These are phyloP conservation scores for Rhododendron ferrugineum DNA, from an alignment of 148 eudicot genomes.

Conservation along the genomic window DNA sequence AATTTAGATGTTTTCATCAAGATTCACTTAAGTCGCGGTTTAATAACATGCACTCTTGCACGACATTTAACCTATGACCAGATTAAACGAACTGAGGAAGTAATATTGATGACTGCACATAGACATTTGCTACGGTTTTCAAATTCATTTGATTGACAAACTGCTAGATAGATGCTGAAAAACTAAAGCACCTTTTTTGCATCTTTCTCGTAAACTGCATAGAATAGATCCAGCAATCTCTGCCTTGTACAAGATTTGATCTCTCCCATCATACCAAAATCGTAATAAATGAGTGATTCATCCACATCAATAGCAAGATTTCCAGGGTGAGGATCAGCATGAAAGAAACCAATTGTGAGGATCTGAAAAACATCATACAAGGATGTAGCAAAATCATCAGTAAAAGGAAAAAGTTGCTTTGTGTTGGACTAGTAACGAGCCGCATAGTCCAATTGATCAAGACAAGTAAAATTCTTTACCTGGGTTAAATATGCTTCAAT, in stretches of 20 bases:
- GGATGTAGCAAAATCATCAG: conserved; percentile 2
- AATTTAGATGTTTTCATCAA: background rate
- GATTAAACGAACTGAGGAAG: background rate
- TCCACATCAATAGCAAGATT: conserved; percentile 94
- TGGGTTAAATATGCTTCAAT: conserved; percentile 94
- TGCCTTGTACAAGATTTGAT: conserved; percentile 81
- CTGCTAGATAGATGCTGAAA: background rate
- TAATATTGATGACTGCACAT: background rate
- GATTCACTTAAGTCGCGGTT: background rate
- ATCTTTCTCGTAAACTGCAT: conserved; percentile 89
- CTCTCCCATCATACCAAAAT: conserved; percentile 99
- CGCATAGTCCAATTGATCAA: background rate
- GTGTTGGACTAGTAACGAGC: background rate
- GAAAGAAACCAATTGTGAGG: conserved; percentile 93
- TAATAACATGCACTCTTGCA: background rate
- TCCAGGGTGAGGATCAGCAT: conserved; percentile 99
- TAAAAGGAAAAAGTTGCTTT: background rate
- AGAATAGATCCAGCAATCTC: conserved; percentile 79
- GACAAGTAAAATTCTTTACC: conserved; percentile 29
- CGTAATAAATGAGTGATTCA: conserved; percentile 90
- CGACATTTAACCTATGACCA: background rate
- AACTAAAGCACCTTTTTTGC: conserved; percentile 62
- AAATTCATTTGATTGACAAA: background rate
- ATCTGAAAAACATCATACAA: conserved; percentile 40
- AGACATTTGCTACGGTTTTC: background rate